A percentile compares a stretch with the other conserved stretches of the same genome.
Conservation (phyloP, 352 stramenopile species). For the Pythium folliculosum region DNA sequence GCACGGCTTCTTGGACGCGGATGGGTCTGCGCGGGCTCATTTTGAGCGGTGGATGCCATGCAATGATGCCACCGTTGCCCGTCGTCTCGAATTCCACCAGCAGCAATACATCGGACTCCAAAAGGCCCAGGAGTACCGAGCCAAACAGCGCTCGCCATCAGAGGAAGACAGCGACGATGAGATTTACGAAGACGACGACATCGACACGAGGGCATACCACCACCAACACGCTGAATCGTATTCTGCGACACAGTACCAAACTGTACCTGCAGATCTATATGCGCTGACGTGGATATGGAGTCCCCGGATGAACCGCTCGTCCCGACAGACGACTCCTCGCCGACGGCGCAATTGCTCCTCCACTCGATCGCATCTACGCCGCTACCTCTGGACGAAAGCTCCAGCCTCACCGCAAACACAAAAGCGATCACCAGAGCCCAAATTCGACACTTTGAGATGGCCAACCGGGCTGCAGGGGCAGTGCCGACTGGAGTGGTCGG, state of each 20-base stretch:
- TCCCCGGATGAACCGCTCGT: too few species aligned
- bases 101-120: constrained; percentile 21
- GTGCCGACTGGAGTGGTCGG: neutral
- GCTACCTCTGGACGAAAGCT: too few species aligned
- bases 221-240: neutral
- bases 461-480: too few species aligned
- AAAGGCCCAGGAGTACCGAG: constrained; percentile 13
- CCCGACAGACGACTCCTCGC: too few species aligned
- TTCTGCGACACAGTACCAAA: neutral
- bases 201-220: neutral
- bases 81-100: constrained; percentile 25
- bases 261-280: neutral
- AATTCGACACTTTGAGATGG: too few species aligned
- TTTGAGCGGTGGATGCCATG: neutral
- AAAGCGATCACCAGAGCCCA: too few species aligned
- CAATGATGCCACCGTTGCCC: neutral
- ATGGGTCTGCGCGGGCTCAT: neutral
- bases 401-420: too few species aligned
- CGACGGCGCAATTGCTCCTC: too few species aligned
- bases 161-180: neutral
- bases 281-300: too few species aligned
- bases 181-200: neutral
- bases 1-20: neutral
- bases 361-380: too few species aligned
- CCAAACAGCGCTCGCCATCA: neutral